Percentiles rank a stretch among this genome's conserved stretches.
Evolutionary conservation across 1,139 yeast genomes (phyloP).

Genomic region (Nematodospora anomalae): DNA sequence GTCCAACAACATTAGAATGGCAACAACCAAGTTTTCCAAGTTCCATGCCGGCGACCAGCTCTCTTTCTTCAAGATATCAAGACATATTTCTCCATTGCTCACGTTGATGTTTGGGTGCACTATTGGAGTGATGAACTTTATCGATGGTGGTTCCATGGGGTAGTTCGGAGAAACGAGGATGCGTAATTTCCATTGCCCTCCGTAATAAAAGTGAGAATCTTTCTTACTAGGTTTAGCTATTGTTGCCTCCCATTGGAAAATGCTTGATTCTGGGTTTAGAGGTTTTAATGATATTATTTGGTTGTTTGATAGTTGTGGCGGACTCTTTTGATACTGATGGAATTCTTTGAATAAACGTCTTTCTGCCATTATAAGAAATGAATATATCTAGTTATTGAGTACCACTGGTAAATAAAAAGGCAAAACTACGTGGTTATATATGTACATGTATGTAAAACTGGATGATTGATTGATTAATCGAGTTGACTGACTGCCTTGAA

Average conservation of each 20-base stretch:
- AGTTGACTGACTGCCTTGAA: too few species aligned
- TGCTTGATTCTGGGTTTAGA: constrained; percentile 34
- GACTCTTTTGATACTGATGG: constrained; percentile 23
- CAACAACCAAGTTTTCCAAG: constrained; percentile 64
- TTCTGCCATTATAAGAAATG: constrained; percentile 34
- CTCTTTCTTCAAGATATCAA: constrained; percentile 65
- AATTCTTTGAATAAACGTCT: constrained; percentile 31
- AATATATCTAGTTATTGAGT: too few species aligned
- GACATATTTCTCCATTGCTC: constrained; percentile 74
- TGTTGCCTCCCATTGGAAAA: constrained; percentile 60
- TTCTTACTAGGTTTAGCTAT: constrained; percentile 52
- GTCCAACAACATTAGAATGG: constrained; percentile 65
- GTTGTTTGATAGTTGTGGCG: constrained; percentile 25
- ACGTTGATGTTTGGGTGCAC: constrained; percentile 77
- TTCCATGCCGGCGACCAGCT: constrained; percentile 95
- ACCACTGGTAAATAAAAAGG: too few species aligned
- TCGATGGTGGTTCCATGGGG: constrained; percentile 70
- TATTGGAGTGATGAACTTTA: constrained; percentile 54
- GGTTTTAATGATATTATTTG: constrained; percentile 50
- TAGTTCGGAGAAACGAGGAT: constrained; percentile 55
- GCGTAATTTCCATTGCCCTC: constrained; percentile 58
- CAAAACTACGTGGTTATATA: too few species aligned
- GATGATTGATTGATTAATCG: too few species aligned
- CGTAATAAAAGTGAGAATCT: constrained; percentile 46
- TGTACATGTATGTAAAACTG: too few species aligned